Evolutionary conservation across 2,329 filamentous ascomycete genomes (phyloP), one percentile per base, ranked within the genome.

Genomic region (Aspergillus felis): DNA sequence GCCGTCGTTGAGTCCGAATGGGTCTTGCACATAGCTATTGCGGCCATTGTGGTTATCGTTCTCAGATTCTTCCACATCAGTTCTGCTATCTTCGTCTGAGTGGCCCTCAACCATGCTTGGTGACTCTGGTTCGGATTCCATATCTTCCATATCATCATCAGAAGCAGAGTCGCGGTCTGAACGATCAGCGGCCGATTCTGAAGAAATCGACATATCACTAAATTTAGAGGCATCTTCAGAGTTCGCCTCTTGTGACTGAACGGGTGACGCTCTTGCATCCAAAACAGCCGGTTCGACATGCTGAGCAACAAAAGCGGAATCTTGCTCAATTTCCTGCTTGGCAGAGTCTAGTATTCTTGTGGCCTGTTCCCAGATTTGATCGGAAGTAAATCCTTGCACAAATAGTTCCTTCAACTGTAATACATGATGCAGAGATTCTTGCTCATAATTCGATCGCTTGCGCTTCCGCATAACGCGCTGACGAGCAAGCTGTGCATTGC

Each of bases 291-390:
- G 59, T 25, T 58, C 59, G 46, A 50, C 44, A 55, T 73, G 65
- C 12, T 65, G 60, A 7, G 55, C 6, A 70, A 67, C 53, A 72
- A 74, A 51, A 73, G 75, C 47, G 81, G 72, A 35, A 72, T 79
- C 64, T 69, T 66, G 74, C 65, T 84, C 80, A 3, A 84, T 78
- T 67, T 87, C 81, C 20, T 78, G 73, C 47, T 78, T 78, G 6
- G 87, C 76, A 50, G 86, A 84, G 61, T 89, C 82, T 57, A 97
- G 87, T 22, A 97, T 91, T 66, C 90, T 86, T 68, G 87, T 88
- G 8, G 91, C 89, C 77, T 99, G 94, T 74, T 97, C 91, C 90
- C 93, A 99, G 47, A 99, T 87, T 75, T 97, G 93, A 22, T 87
- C 85, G 10, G 90, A 87, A 66, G 89, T 90, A 66, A 97, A 96